Base-by-base conservation (phyloP, 768 basidiomycete species). In the Phanerochaete sordida region DNA sequence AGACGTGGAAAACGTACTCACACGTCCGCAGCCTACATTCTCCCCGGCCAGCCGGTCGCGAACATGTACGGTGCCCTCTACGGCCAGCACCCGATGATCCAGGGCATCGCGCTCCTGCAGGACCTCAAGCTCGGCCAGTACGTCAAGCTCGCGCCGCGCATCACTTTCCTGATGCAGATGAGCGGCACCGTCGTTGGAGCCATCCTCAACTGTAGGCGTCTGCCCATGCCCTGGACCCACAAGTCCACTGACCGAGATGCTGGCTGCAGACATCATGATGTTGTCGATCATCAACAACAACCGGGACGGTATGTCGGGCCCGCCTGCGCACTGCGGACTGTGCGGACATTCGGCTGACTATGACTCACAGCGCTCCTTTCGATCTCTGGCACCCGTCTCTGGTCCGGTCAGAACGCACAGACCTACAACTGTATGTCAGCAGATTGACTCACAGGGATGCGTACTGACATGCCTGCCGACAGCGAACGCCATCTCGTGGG, bases 141-240 rank as follows among this genome's bases (percentile, higher is more conserved):
- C 65, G 78, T 79, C 24, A 87, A 87, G 72, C 77, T 88, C 44
- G 84, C 86, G 37, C 86, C 86, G 47, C 82, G 85, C 31, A 62
- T 80, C 33, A 82, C 86, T 1, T 87, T 88, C 70, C 52, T 63
- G 39, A 69, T 71, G 68, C 70, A 71, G 59, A 65, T 71, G 59
- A 24, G 47, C 26, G 68, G 87, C 1, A 81, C 84, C 6, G 70
- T 88, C 45, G 72, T 87, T 31, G 85, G 82, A 56, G 61, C 77
- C 65, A 70, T 82, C 54, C 69, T 81, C 31, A 79, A 80, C 66
- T 79, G 69, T 70, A 49, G 26, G 26, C 3, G 23, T 43, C 37
- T 16, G 15, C 0, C 0, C 15, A 1, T 0, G 27, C 0, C 11
- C 23, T n/a, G 15, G 3, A 15, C 15, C 43, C 39, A 43, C 57